Evolutionary conservation across 225 moss, liverwort and hornwort genomes (phyloP).

Genomic region (Pseudisothecium myosuroides): DNA sequence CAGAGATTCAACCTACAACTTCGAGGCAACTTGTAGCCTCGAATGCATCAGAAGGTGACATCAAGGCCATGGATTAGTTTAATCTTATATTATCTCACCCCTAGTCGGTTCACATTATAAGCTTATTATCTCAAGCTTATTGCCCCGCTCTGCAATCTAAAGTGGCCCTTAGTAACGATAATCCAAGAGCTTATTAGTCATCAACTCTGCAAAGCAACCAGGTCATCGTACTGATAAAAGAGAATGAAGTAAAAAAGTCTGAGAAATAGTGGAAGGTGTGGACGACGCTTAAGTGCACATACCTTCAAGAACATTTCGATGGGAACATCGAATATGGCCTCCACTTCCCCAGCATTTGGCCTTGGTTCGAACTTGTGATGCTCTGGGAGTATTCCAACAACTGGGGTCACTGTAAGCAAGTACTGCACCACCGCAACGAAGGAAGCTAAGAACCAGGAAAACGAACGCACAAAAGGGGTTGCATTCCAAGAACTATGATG

Average conservation of each 20-base stretch:
- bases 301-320: slow-evolving; percentile 89
- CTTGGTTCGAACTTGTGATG: slow-evolving; percentile 49
- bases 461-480: background rate
- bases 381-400: slow-evolving; percentile 73
- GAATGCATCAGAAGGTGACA: background rate
- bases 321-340: slow-evolving; percentile 78
- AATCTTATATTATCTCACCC: background rate
- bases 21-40: background rate
- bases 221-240: background rate
- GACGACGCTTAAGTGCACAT: background rate
- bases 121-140: background rate
- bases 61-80: background rate
- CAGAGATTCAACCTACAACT: background rate
- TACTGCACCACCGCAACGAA: slow-evolving; percentile 41
- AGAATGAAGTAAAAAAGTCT: background rate
- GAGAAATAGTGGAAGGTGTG: background rate
- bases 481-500: background rate
- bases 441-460: background rate
- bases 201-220: background rate
- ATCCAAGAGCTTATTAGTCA: background rate
- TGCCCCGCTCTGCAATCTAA: background rate
- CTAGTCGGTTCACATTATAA: background rate
- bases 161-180: background rate
- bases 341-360: slow-evolving; percentile 77
- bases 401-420: slow-evolving; percentile 79